Evolutionary conservation across 2,329 filamentous ascomycete genomes (phyloP).

Genomic region (Periconia macrospinosa): DNA sequence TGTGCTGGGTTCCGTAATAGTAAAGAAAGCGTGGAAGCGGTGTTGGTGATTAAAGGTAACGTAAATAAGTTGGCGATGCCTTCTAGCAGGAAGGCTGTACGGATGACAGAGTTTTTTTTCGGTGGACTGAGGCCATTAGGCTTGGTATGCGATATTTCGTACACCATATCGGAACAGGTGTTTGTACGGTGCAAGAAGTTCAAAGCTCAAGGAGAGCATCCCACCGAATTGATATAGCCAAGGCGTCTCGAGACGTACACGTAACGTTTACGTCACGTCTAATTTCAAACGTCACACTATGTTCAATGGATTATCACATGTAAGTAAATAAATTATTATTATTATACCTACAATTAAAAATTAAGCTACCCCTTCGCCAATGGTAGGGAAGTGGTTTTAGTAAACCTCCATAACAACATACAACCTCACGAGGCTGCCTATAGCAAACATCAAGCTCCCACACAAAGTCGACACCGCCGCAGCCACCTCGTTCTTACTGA

Average conservation of each 20-base stretch:
- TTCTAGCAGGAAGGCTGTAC: conserved; percentile 30
- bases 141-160: not conserved
- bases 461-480: conserved; percentile 21
- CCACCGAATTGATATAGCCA: no score
- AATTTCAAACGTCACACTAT: no score
- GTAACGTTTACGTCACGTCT: no score
- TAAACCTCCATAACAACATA: conserved; percentile 28
- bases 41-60: conserved; percentile 27
- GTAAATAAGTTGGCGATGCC: conserved; percentile 30
- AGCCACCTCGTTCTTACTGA: conserved; percentile 11
- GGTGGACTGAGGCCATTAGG: conserved; percentile 7
- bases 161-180: no score
- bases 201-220: no score
- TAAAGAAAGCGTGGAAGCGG: conserved; percentile 20
- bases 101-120: conserved; percentile 20
- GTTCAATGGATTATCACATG: no score
- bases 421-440: conserved; percentile 27
- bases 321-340: no score
- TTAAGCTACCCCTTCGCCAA: not conserved
- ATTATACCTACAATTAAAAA: not conserved
- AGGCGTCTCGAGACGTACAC: no score
- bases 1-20: conserved; percentile 22
- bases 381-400: not conserved
- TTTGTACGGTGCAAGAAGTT: no score
- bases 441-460: conserved; percentile 30